Evolutionary conservation across 2,329 filamentous ascomycete genomes (phyloP).

Genomic region (Fusarium multiceps): DNA sequence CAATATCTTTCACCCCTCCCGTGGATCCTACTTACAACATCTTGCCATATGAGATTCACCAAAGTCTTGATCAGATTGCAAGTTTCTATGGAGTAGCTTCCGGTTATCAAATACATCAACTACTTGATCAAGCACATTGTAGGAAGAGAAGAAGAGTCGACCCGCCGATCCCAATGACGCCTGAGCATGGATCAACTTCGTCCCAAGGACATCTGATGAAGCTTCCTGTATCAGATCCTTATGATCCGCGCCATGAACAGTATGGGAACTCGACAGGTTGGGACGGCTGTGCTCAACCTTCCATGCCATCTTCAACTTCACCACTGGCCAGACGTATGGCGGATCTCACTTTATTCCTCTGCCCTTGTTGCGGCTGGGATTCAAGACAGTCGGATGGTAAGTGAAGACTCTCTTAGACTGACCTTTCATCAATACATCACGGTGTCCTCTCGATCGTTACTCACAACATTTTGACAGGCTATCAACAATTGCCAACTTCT

Average conservation of each 20-base stretch:
- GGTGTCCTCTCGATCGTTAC: slow-evolving; percentile 2
- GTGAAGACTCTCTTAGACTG: slow-evolving; percentile 14
- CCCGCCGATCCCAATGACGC: slow-evolving; percentile 49
- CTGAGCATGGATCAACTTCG: slow-evolving; percentile 35
- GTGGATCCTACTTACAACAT: slow-evolving; percentile 42
- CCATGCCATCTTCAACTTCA: slow-evolving; percentile 41
- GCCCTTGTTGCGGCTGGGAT: slow-evolving; percentile 49
- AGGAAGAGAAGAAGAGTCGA: slow-evolving; percentile 50
- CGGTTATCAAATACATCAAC: slow-evolving; percentile 48
- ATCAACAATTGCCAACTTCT: slow-evolving; percentile 48
- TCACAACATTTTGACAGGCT: slow-evolving; percentile 47
- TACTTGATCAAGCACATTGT: slow-evolving; percentile 41
- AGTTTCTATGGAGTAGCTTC: slow-evolving; percentile 49
- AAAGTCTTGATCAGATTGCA: slow-evolving; percentile 46
- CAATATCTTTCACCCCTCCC: slow-evolving; percentile 34
- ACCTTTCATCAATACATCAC: background rate
- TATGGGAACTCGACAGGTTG: slow-evolving; percentile 39
- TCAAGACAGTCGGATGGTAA: slow-evolving; percentile 49
- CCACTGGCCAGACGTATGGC: slow-evolving; percentile 48
- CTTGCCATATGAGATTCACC: slow-evolving; percentile 44
- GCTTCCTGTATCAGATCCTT: slow-evolving; percentile 33
- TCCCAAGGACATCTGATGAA: slow-evolving; percentile 51
- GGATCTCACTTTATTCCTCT: slow-evolving; percentile 46
- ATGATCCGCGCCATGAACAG: slow-evolving; percentile 40
- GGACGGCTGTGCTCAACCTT: slow-evolving; percentile 36